Evolutionary conservation across 768 basidiomycete genomes (phyloP), one percentile per base, ranked within the genome.

Genomic region (Collybia nuda): DNA sequence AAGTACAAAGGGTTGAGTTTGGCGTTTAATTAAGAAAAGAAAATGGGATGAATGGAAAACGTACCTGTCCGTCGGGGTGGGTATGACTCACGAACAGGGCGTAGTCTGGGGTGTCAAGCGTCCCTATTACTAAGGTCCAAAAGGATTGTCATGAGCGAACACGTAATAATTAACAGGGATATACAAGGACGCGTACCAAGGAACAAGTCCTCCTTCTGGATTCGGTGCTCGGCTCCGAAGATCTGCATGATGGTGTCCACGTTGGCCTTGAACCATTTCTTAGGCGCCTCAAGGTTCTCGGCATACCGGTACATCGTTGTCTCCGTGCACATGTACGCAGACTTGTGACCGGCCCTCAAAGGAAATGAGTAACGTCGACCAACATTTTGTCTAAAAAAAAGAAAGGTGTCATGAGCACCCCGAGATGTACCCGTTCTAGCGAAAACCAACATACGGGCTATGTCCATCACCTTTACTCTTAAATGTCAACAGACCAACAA

Each of bases 41-140:
- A 15, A 22, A 37, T 6, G 23, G 50, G 24, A 44, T 7, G 18
- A 52, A 55, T 26, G 5, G n/a, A 45, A 36, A 11, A 63, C 63
- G 24, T 51, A 73, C 79, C 69, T 79, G 78, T 3, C 82, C 77
- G 56, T 85, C 78, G 1, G 76, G 79, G 65, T 89, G 86, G 51
- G 73, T 72, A 53, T 90, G 85, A 57, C 86, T 86, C 32, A 91
- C 88, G 55, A 90, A 84, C 21, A 89, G 67, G 0, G 82, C 90
- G 65, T 88, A 88, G 49, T 88, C 85, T 0, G 81, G 76, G 6
- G 90, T 78, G 41, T 81, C 79, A 3, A 93, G 72, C 0, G 85
- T 77, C 3, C 90, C 90, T 26, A 91, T 80, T 19, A 90, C 78
- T 77, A 44, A 32, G 9, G 32, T 5, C 14, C 7, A 9, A 32